These are phyloP conservation scores for Canavalia ensiformis DNA, from an alignment of 306 rosid species.

Conservation along the genomic window DNA sequence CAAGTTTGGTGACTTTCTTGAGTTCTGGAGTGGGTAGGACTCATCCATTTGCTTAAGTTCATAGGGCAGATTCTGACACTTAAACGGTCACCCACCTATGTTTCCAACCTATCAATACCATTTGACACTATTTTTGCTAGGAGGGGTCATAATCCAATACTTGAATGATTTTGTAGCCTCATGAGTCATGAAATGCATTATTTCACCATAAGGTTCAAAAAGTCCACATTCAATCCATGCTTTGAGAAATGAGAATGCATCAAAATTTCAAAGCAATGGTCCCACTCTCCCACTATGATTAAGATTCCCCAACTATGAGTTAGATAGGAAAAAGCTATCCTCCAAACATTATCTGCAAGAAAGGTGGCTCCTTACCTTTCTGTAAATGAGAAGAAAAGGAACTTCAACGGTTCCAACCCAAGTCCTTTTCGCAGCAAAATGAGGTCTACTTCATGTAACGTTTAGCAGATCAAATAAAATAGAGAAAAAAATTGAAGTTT, in stretches of 20 bases:
- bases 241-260: neutral
- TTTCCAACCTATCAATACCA: neutral
- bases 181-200: neutral
- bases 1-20: too few relatives aligned
- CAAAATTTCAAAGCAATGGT: slow-evolving; percentile 51
- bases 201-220: neutral
- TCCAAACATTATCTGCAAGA: slow-evolving; percentile 42
- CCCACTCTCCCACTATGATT: slow-evolving; percentile 52
- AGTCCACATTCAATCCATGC: neutral
- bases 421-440: slow-evolving; percentile 19
- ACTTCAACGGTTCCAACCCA: slow-evolving; percentile 49
- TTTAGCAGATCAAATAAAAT: slow-evolving; percentile 6
- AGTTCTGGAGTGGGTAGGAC: too few relatives aligned
- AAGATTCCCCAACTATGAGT: slow-evolving; percentile 50
- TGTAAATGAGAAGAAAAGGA: neutral
- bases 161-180: neutral
- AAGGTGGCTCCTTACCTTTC: slow-evolving; percentile 17
- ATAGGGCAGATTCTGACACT: neutral
- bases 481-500: neutral
- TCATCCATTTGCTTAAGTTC: too few relatives aligned
- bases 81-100: neutral
- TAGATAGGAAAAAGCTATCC: slow-evolving; percentile 36
- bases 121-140: neutral
- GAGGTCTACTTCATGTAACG: slow-evolving; percentile 30
- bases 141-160: neutral